Base-by-base conservation (phyloP, 2,329 filamentous ascomycete species). In the Fusarium sp. region DNA sequence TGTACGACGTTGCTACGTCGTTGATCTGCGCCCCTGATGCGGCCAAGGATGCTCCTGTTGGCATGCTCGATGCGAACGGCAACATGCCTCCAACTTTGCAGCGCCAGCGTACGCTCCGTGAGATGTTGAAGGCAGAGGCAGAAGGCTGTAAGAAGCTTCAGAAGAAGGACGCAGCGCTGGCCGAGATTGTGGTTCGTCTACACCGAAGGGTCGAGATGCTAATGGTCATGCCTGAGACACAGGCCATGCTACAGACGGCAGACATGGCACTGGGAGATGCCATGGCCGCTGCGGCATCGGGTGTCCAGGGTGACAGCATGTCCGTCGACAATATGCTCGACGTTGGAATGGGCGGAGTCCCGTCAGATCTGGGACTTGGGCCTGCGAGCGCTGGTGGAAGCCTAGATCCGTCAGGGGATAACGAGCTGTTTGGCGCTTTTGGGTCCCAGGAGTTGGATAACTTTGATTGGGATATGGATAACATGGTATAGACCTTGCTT, bases 1-100 rank as follows among this genome's bases (percentile, higher is more conserved):
- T 90, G 0, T 89, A 95, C 65, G 94, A 95, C 76, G 87, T 95
- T 11, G 92, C 89, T 3, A 90, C 89, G 4, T 89, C 92, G 1
- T 84, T 95, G 9, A 86, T 95, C 11, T 94, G 93, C 78, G 90
- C 92, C 1, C 92, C 93, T 0, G 88, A 92, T 75, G 85, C 85
- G 2, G 86, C 83, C 39, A 88, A 86, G 74, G 82, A 86, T 67
- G 80, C 80, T 6, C 82, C 82, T 0, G 76, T 80, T 18, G 72
- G 69, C 22, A 69, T 81, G 61, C 68, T 83, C 24, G 84, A 84
- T 68, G 79, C 81, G 7, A 77, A 82, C 54, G 80, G 84, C 39
- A 77, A 83, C 77, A 68, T 84, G 43, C 80, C 80, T 2, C 77
- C 82, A 6, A 80, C 80, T 2, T 79, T 81, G n/a, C 87, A 87